Percentiles rank a stretch among this genome's conserved stretches.
These are phyloP conservation scores for Suillus lakei DNA, from an alignment of 768 basidiomycete species.

Conservation along the genomic window DNA sequence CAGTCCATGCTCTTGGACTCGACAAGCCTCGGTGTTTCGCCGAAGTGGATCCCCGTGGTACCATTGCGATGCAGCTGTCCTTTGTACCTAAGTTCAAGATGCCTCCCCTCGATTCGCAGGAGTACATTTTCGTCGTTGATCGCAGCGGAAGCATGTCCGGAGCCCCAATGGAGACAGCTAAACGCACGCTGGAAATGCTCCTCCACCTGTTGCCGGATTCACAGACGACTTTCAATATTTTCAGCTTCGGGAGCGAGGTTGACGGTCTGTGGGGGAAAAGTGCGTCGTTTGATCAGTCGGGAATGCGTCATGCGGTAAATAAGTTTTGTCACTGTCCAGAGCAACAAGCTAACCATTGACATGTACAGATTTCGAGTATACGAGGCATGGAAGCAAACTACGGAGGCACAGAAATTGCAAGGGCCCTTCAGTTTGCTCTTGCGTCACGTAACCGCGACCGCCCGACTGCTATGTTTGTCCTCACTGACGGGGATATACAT, in stretches of 20 bases:
- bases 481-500: slow-evolving; percentile 61
- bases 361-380: slow-evolving; percentile 45
- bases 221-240: slow-evolving; percentile 58
- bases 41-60: slow-evolving; percentile 42
- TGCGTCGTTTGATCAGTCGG: slow-evolving; percentile 31
- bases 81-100: slow-evolving; percentile 58
- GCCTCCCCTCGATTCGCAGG: slow-evolving; percentile 48
- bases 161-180: slow-evolving; percentile 50
- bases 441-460: slow-evolving; percentile 34
- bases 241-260: slow-evolving; percentile 49
- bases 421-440: slow-evolving; percentile 48
- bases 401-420: slow-evolving; percentile 56
- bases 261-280: slow-evolving; percentile 43
- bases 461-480: slow-evolving; percentile 55
- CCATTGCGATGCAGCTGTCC: slow-evolving; percentile 56
- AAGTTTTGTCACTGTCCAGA: background rate
- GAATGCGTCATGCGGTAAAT: slow-evolving; percentile 43
- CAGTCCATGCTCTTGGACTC: slow-evolving; percentile 51
- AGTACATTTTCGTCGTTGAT: slow-evolving; percentile 67
- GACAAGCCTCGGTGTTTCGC: slow-evolving; percentile 63
- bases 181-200: slow-evolving; percentile 48
- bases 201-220: slow-evolving; percentile 51
- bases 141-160: slow-evolving; percentile 58
- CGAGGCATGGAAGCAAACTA: slow-evolving; percentile 44
- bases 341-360: slow-evolving; percentile 14